phyloP scores from a whole-genome alignment of 257 asterid genomes.

The Dorcoceras hygrometricum region DNA sequence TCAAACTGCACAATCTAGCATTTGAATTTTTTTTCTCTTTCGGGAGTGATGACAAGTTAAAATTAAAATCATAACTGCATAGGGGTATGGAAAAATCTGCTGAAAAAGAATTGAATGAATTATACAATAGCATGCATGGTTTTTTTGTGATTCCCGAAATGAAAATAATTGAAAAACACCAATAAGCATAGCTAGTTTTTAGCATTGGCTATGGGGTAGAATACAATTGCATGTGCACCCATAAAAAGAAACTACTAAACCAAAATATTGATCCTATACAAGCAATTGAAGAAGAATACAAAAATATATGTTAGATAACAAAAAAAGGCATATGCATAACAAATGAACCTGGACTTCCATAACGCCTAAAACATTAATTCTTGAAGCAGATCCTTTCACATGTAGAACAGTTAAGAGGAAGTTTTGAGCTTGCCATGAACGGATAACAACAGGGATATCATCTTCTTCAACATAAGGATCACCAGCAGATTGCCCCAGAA shows the following conservation, averaged over 20 bases:
- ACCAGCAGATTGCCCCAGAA: conserved; percentile 91
- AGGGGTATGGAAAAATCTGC: not conserved
- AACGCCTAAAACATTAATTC: conserved; percentile 75
- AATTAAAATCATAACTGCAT: too few species aligned
- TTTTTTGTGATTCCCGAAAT: not conserved
- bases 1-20: too few species aligned
- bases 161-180: not conserved
- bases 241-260: not conserved
- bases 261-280: not conserved
- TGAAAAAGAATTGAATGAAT: not conserved
- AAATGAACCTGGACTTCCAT: conserved; percentile 85
- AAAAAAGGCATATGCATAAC: conserved; percentile 12
- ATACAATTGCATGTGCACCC: not conserved
- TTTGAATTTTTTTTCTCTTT: too few species aligned
- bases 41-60: too few species aligned
- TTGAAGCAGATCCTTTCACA: conserved; percentile 72
- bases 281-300: conserved; percentile 8
- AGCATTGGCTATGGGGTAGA: not conserved
- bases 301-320: conserved; percentile 18
- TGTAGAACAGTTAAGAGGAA: conserved; percentile 74
- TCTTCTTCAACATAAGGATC: conserved; percentile 86
- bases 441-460: conserved; percentile 86
- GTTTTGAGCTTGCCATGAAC: conserved; percentile 95
- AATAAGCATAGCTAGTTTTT: not conserved
- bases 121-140: not conserved